Percentiles rank a stretch among this genome's conserved stretches.
phyloP scores from a whole-genome alignment of 805 yeast species.

The Barnettozyma botsteinii region DNA sequence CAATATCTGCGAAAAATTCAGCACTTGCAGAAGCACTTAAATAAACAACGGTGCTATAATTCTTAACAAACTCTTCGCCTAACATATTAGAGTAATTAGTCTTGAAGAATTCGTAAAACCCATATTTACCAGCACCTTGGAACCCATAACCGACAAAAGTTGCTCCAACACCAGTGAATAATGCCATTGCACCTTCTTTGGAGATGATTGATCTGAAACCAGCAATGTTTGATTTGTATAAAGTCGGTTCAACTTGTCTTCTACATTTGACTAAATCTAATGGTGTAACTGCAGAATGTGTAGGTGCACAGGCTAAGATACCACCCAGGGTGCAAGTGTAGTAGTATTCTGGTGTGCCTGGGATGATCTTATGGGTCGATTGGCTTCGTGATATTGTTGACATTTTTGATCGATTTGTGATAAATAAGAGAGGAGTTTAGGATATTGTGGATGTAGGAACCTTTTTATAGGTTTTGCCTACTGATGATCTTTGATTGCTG shows the following conservation, averaged over 20 bases:
- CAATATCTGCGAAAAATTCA: conserved; percentile 86
- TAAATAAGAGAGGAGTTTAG: not conserved
- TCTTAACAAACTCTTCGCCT: conserved; percentile 56
- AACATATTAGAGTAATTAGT: conserved; percentile 62
- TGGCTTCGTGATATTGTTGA: too few relatives aligned
- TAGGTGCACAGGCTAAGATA: conserved; percentile 88
- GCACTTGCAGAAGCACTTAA: conserved; percentile 89
- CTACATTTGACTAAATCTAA: conserved; percentile 91
- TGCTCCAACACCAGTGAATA: conserved; percentile 88
- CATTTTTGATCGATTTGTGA: not conserved
- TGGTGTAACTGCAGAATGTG: conserved; percentile 91
- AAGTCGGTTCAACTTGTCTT: conserved; percentile 71
- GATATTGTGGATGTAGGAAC: not conserved
- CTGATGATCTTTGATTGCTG: not conserved
- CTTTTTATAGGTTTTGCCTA: too few relatives aligned
- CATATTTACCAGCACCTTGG: conserved; percentile 98
- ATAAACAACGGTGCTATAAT: conserved; percentile 68
- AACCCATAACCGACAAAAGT: conserved; percentile 88
- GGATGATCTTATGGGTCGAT: conserved; percentile 14
- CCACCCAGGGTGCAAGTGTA: conserved; percentile 60
- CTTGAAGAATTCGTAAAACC: conserved; percentile 89
- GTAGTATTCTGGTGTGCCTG: conserved; percentile 37
- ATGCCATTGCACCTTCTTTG: conserved; percentile 67
- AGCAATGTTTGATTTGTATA: conserved; percentile 71
- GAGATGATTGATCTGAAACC: conserved; percentile 76